Evolutionary conservation across 2,329 filamentous ascomycete species (phyloP), one percentile per base, ranked within the genome.

Genomic region (Pseudofabraea citricarpa): DNA sequence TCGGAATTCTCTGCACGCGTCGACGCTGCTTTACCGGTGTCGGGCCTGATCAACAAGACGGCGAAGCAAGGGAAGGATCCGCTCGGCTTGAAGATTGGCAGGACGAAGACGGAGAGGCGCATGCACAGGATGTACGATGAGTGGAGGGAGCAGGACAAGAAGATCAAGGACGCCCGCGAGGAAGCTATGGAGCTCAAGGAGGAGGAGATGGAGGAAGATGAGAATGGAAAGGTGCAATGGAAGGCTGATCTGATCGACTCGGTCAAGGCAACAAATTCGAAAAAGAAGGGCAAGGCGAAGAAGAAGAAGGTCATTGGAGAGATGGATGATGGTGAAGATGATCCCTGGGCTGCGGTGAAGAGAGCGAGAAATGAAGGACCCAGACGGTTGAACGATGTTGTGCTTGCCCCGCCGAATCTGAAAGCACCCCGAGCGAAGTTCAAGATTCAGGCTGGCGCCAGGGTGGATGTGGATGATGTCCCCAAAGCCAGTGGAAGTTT

Each of bases 1-100:
- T 80, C 84, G 4, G 86, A 94, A 41, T 98, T 94, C 60, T 72
- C 82, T 6, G 79, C 83, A 9, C 81, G 90, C 22, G 93, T 98
- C 6, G 85, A 97, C 60, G 85, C 87, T 38, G 82, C 87, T 0
- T 72, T 97, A 6, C 91, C 91, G 0, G 68, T 98, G 0, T 71
- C 80, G 6, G 83, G 83, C 0, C 72, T 96, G 7, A 72, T 79
- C 44, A 80, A 73, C 51, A 85, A 83, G 56, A 76, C 73, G 0
- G 65, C 48, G 7, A 80, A 74, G 52, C 69, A 73, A 31, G 81
- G 78, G 41, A 83, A 79, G 51, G 82, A 84, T 47, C 75, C 81
- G 6, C 77, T 24, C 80, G 60, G 85, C 0, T 58, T 84, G 7
- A 85, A 88, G 59, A 75, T 82, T 15, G 75, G 79, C 50, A 74